Conservation (phyloP, 164 flowering plant genomes). For the Nelumbo lutea region DNA sequence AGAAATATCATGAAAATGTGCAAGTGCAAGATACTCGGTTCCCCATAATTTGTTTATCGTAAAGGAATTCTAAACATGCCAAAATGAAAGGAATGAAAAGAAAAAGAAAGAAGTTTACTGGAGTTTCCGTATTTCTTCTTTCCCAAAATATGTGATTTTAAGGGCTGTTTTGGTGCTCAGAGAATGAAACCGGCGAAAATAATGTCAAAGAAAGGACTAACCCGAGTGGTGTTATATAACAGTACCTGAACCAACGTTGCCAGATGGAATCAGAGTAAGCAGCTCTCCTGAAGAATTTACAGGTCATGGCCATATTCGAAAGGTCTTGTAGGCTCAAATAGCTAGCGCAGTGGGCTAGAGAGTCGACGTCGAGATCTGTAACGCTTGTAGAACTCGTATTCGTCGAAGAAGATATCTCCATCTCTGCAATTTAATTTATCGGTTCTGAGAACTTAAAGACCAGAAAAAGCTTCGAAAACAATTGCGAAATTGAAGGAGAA, state of each 20-base stretch:
- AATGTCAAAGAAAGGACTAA: not conserved
- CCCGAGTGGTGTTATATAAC: not conserved
- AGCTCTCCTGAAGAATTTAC: constrained; percentile 38
- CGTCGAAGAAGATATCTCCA: not conserved
- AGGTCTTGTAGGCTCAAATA: constrained; percentile 45
- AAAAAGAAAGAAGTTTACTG: too few species aligned
- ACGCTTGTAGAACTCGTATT: constrained; percentile 12
- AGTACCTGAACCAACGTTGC: constrained; percentile 49
- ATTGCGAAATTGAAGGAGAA: too few species aligned
- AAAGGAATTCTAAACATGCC: too few species aligned
- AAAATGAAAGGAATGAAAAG: too few species aligned
- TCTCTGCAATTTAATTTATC: not conserved
- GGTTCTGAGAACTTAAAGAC: not conserved
- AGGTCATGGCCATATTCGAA: constrained; percentile 59
- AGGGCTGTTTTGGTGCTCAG: not conserved
- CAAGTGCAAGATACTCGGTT: too few species aligned
- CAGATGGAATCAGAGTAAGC: constrained; percentile 67
- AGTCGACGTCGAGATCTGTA: constrained; percentile 42
- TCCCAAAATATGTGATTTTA: too few species aligned
- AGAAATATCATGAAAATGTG: too few species aligned
- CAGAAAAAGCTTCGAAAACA: not conserved
- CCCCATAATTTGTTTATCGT: too few species aligned
- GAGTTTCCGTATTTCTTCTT: too few species aligned
- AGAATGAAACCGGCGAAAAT: not conserved
- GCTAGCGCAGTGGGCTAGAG: constrained; percentile 43